These are phyloP conservation scores for Helotiales sp. DNA, from an alignment of 2,329 filamentous ascomycete genomes.

Conservation along the genomic window DNA sequence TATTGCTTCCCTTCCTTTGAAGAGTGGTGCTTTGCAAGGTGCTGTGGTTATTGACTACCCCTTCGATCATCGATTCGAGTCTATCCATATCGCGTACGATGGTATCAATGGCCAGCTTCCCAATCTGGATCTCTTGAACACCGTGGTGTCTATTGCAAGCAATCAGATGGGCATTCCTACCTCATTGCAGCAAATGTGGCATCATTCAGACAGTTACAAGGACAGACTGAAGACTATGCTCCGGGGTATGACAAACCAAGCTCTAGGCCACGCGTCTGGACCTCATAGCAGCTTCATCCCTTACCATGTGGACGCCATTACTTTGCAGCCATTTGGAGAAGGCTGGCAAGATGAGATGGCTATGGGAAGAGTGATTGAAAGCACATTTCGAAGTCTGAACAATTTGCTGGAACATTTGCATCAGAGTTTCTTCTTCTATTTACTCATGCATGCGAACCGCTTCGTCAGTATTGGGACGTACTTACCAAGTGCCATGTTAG, in stretches of 20 bases:
- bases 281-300: constrained; percentile 96
- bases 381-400: constrained; percentile 89
- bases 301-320: constrained; percentile 96
- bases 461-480: constrained; percentile 99
- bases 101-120: constrained; percentile 94
- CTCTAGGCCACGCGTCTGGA: constrained; percentile 82
- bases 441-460: constrained; percentile 85
- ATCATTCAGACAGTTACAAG: constrained; percentile 73
- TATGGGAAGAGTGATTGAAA: constrained; percentile 85
- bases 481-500: constrained; percentile 93
- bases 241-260: constrained; percentile 89
- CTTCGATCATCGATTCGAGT: constrained; percentile 79
- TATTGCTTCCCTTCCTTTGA: constrained; percentile 78
- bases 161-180: constrained; percentile 90
- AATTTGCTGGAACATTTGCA: constrained; percentile 96
- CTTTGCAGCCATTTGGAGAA: constrained; percentile 82
- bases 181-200: constrained; percentile 82
- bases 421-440: constrained; percentile 99
- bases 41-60: constrained; percentile 93
- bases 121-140: constrained; percentile 95
- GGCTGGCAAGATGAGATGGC: constrained; percentile 99
- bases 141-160: constrained; percentile 80
- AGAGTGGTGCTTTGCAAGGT: constrained; percentile 90
- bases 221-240: constrained; percentile 87
- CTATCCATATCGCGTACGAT: constrained; percentile 89